Percentiles rank a stretch among this genome's conserved stretches.
These are phyloP conservation scores for Coniella vitis DNA, from an alignment of 2,329 filamentous ascomycete species.

Conservation along the genomic window DNA sequence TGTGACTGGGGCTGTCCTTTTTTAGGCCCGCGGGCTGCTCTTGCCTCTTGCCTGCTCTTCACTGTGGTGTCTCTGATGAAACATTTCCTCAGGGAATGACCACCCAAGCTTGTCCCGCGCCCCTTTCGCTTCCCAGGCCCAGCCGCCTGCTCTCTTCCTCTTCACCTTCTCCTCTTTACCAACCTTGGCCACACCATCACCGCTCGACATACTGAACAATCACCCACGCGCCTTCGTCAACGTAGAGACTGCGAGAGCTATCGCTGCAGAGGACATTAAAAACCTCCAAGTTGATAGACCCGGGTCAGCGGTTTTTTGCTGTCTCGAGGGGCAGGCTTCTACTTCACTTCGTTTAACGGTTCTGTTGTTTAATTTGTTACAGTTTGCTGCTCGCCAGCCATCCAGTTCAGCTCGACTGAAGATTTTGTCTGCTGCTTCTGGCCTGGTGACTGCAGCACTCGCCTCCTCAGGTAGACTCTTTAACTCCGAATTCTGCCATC, in stretches of 20 bases:
- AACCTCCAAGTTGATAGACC: slow-evolving; percentile 3
- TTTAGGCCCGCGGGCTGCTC: neutral
- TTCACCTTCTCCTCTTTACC: neutral
- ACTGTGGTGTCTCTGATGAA: neutral
- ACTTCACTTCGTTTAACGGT: slow-evolving; percentile 2
- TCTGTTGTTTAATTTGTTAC: slow-evolving; percentile 11
- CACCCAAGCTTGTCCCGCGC: neutral
- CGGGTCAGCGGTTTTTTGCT: neutral
- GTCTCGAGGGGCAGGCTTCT: neutral
- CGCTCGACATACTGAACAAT: neutral
- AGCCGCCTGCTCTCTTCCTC: neutral
- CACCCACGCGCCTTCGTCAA: neutral
- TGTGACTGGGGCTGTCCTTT: neutral
- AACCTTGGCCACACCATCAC: neutral
- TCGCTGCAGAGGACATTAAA: slow-evolving; percentile 1
- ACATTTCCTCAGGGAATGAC: neutral
- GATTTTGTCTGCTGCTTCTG: neutral
- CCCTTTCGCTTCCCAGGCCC: slow-evolving; percentile 3
- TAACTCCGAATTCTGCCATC: slow-evolving; percentile 7
- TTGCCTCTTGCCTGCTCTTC: neutral
- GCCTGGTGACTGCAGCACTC: slow-evolving; percentile 6
- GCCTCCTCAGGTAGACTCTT: slow-evolving; percentile 13
- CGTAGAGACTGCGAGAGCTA: slow-evolving; percentile 6
- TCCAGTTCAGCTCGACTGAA: slow-evolving; percentile 1
- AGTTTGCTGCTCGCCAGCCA: neutral